phyloP scores from a whole-genome alignment of 257 asterid species.

The Rhazya stricta region DNA sequence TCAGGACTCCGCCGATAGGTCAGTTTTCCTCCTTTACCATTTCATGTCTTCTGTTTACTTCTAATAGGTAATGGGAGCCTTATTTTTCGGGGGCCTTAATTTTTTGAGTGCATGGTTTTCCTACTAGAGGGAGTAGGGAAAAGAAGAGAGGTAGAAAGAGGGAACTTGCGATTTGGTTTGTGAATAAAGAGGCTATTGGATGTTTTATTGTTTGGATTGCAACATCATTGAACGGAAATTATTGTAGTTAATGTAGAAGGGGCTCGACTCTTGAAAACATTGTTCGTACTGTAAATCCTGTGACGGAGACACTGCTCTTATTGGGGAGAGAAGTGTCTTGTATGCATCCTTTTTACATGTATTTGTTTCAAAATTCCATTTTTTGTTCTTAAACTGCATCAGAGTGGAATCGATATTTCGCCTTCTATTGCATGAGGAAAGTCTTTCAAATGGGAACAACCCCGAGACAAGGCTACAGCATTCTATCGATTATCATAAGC shows the following conservation, averaged over 20 bases:
- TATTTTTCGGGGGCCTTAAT: neutral
- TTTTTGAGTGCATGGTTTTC: neutral
- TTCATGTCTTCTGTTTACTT: neutral
- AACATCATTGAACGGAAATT: neutral
- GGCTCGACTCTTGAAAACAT: neutral
- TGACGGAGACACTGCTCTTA: neutral
- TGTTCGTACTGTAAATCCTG: neutral
- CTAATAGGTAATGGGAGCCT: neutral
- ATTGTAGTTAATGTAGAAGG: neutral
- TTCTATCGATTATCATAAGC: constrained; percentile 30
- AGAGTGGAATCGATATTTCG: constrained; percentile 40
- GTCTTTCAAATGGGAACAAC: constrained; percentile 25
- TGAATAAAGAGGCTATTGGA: neutral
- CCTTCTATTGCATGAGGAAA: constrained; percentile 34
- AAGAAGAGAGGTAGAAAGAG: neutral
- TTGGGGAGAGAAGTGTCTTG: neutral
- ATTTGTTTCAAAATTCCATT: neutral
- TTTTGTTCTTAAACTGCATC: neutral
- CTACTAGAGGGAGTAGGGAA: neutral
- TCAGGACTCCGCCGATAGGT: constrained; percentile 48
- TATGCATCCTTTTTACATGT: neutral
- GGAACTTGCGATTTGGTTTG: neutral
- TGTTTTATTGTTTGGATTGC: neutral
- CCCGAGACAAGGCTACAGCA: constrained; percentile 19
- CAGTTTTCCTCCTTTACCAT: constrained; percentile 17